phyloP scores from a whole-genome alignment of 179 eudicot species.

The Beta corolliflora region DNA sequence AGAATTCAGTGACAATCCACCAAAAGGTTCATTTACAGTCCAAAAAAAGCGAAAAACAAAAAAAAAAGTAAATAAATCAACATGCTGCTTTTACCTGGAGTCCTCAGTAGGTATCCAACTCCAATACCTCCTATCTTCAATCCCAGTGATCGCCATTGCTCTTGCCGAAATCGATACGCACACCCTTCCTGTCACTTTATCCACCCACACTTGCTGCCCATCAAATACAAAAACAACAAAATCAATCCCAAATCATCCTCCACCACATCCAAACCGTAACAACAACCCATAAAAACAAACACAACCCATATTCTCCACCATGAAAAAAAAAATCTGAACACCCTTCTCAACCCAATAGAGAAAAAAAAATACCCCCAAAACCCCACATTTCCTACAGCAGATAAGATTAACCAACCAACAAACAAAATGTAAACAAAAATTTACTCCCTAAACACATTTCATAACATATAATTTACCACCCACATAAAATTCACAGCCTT shows the following conservation, averaged over 20 bases:
- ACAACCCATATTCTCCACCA: background rate
- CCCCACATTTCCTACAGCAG: background rate
- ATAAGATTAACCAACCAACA: background rate
- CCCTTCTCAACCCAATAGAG: background rate
- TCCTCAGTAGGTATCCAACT: constrained; percentile 93
- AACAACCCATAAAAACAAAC: background rate
- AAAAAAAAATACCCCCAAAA: background rate
- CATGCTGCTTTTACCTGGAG: constrained; percentile 60
- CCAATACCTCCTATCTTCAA: constrained; percentile 96
- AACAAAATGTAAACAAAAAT: background rate
- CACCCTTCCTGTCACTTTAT: constrained; percentile 75
- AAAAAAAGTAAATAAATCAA: background rate
- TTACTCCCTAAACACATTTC: background rate
- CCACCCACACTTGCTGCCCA: constrained; percentile 88
- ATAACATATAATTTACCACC: background rate
- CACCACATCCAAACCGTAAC: background rate
- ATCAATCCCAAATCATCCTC: constrained; percentile 12
- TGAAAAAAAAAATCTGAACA: background rate
- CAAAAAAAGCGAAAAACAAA: background rate
- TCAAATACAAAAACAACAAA: constrained; percentile 19
- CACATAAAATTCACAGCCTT: background rate
- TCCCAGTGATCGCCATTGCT: constrained; percentile 86
- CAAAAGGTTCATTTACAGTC: background rate
- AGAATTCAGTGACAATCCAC: background rate
- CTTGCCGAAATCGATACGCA: constrained; percentile 78